Evolutionary conservation across 2,329 filamentous ascomycete species (phyloP).

Genomic region (Waltergamsia citrina): DNA sequence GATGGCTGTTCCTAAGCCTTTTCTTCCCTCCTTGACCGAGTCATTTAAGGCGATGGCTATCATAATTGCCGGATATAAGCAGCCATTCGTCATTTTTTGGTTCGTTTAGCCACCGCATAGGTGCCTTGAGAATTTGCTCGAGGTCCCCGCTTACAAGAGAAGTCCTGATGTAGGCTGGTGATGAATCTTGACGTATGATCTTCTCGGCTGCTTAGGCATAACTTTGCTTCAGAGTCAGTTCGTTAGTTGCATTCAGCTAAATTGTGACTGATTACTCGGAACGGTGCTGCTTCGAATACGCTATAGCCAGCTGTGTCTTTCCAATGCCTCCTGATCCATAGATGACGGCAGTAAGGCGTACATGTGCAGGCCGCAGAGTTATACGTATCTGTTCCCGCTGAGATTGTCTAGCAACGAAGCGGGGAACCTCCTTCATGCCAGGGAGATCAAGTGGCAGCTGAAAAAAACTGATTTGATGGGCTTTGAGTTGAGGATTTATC

Average conservation of each 20-base stretch:
- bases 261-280: constrained; percentile 26
- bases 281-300: constrained; percentile 22
- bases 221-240: constrained; percentile 23
- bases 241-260: constrained; percentile 30
- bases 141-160: background rate
- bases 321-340: constrained; percentile 32
- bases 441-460: too few species aligned
- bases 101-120: background rate
- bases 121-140: background rate
- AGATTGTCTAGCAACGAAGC: too few species aligned
- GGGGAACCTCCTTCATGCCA: too few species aligned
- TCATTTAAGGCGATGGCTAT: background rate
- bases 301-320: constrained; percentile 31
- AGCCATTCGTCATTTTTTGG: background rate
- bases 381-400: too few species aligned
- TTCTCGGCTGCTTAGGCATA: constrained; percentile 16
- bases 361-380: too few species aligned
- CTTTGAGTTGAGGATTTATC: too few species aligned
- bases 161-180: constrained; percentile 10
- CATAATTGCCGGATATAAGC: background rate
- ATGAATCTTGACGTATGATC: constrained; percentile 16
- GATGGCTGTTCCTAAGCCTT: background rate
- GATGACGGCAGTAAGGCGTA: constrained; percentile 16
- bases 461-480: too few species aligned
- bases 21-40: too few species aligned